A percentile compares a stretch with the other conserved stretches of the same genome.
These are phyloP conservation scores for Podospora appendiculata DNA, from an alignment of 495 filamentous ascomycete genomes.

Conservation along the genomic window DNA sequence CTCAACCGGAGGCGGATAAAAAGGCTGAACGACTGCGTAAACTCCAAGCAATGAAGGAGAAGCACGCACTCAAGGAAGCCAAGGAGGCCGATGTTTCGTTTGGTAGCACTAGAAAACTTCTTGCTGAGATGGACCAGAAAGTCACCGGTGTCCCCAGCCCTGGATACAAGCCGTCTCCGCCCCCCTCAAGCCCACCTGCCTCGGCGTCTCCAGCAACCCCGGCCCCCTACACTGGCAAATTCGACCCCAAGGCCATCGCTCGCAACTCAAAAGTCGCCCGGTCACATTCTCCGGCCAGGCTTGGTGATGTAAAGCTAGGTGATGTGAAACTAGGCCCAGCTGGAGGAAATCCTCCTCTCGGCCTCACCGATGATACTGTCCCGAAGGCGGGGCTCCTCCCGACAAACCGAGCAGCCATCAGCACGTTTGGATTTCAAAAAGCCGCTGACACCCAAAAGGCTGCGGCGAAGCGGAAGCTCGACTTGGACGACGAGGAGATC, in stretches of 20 bases:
- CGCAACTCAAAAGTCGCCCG: constrained; percentile 59
- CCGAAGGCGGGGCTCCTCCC: constrained; percentile 18
- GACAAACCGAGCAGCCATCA: constrained; percentile 43
- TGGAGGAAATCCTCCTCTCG: constrained; percentile 19
- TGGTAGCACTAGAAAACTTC: constrained; percentile 55
- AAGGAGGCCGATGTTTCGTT: constrained; percentile 64
- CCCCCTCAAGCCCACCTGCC: constrained; percentile 47
- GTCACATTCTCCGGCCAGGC: constrained; percentile 26
- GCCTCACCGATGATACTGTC: background rate
- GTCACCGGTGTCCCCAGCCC: constrained; percentile 47
- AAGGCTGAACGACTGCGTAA: constrained; percentile 78
- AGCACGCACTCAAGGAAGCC: constrained; percentile 70
- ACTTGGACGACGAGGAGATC: constrained; percentile 82
- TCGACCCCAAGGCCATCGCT: constrained; percentile 79
- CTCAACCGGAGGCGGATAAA: constrained; percentile 71
- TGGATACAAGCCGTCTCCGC: constrained; percentile 44
- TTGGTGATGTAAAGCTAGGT: constrained; percentile 27
- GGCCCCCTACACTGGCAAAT: constrained; percentile 66
- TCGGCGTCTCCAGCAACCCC: constrained; percentile 32
- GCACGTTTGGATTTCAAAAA: constrained; percentile 74
- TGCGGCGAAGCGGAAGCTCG: constrained; percentile 62
- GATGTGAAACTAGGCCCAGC: constrained; percentile 19
- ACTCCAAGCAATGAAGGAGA: constrained; percentile 86
- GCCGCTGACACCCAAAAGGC: constrained; percentile 59
- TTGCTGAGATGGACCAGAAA: constrained; percentile 72